Evolutionary conservation across 768 basidiomycete genomes (phyloP).

Genomic region (Lactarius sp.): DNA sequence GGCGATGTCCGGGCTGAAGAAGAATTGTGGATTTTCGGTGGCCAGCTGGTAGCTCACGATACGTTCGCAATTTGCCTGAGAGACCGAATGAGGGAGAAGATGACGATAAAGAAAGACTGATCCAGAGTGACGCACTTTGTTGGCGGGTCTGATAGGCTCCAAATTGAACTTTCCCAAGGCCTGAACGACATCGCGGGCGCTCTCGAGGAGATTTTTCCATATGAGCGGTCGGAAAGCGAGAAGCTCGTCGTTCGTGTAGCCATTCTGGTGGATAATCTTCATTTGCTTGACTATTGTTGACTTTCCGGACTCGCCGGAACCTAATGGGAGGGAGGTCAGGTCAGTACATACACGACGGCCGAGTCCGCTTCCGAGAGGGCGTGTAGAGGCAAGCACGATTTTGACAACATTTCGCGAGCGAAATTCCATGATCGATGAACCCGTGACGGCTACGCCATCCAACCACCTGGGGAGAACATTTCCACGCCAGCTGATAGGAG

Average conservation of each 20-base stretch:
- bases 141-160: conserved; percentile 63
- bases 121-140: conserved; percentile 41
- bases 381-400: not conserved
- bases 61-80: conserved; percentile 47
- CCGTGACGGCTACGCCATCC: not conserved
- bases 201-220: conserved; percentile 84
- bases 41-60: conserved; percentile 51
- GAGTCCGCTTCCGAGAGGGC: not conserved
- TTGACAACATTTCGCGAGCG: not conserved
- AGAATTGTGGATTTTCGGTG: conserved; percentile 39
- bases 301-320: conserved; percentile 94
- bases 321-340: conserved; percentile 36
- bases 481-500: not conserved
- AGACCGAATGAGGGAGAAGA: conserved; percentile 6
- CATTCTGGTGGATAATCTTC: conserved; percentile 96
- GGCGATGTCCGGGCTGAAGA: conserved; percentile 57
- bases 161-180: conserved; percentile 85
- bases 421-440: not conserved
- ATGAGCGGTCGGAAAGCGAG: conserved; percentile 72
- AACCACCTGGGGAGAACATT: no score
- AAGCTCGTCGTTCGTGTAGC: conserved; percentile 76
- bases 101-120: conserved; percentile 25
- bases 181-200: conserved; percentile 77
- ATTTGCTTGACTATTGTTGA: conserved; percentile 97
- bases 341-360: not conserved